These are phyloP conservation scores for Tetrahymena thermophila DNA, from an alignment of 73 alveolate species.

Conservation along the genomic window DNA sequence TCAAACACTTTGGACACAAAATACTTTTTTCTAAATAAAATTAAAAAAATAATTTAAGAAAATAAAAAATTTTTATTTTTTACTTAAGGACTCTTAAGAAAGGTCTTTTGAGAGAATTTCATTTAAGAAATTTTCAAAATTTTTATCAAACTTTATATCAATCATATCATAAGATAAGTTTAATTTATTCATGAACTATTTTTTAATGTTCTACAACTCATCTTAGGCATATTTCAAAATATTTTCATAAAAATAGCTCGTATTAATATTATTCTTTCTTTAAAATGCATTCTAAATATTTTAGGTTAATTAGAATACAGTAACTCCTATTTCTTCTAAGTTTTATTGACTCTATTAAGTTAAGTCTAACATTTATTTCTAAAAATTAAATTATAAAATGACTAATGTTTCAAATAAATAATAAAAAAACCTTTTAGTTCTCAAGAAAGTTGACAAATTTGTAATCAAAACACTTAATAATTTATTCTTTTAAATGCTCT, in stretches of 20 bases:
- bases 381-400: not conserved
- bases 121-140: not conserved
- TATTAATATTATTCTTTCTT: not conserved
- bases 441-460: not conserved
- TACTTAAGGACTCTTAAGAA: not conserved
- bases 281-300: not conserved
- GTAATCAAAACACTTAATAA: not conserved
- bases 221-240: not conserved
- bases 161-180: not conserved
- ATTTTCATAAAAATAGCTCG: not conserved
- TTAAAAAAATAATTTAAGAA: no score
- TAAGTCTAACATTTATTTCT: not conserved
- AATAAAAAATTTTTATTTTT: no score
- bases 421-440: not conserved
- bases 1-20: not conserved
- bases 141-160: not conserved
- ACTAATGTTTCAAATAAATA: not conserved
- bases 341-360: not conserved
- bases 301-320: not conserved
- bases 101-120: not conserved
- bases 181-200: not conserved
- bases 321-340: not conserved
- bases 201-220: not conserved
- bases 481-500: not conserved
- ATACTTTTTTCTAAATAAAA: not conserved